A percentile compares a stretch with the other conserved stretches of the same genome.
Conservation (phyloP, 2,329 filamentous ascomycete species). For the Botrytis pseudocinerea region DNA sequence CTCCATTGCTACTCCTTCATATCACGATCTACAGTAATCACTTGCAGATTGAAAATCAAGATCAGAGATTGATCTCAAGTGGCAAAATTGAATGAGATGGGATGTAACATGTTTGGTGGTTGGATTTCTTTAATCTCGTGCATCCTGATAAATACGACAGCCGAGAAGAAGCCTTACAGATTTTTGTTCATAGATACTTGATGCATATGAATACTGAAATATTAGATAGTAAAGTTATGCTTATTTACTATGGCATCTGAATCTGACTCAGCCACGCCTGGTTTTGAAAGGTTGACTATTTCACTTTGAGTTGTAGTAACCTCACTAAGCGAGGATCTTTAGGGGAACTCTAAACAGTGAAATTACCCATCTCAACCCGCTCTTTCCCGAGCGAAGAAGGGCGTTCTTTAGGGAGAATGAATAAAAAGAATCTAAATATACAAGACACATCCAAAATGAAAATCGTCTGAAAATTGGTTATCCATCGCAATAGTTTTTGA, state of each 20-base stretch:
- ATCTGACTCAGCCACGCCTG: background rate
- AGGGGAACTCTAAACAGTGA: background rate
- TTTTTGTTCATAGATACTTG: background rate
- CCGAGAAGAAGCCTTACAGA: background rate
- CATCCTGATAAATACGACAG: background rate
- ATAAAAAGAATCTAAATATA: background rate
- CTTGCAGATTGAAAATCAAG: background rate
- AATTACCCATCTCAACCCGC: background rate
- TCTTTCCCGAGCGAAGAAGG: background rate
- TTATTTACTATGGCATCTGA: background rate
- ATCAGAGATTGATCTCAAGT: background rate
- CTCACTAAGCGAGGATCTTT: background rate
- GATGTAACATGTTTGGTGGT: accelerated
- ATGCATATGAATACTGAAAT: too few relatives aligned
- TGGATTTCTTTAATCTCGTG: background rate
- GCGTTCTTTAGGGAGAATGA: background rate
- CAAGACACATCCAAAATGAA: background rate
- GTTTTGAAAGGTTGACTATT: background rate
- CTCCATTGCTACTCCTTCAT: background rate
- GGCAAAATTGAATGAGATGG: background rate
- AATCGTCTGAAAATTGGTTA: background rate
- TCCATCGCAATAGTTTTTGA: background rate
- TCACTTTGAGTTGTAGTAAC: background rate
- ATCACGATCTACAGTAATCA: background rate
- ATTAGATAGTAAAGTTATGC: background rate